These are phyloP conservation scores for Hericium rajendrae DNA, from an alignment of 768 basidiomycete species.

Conservation along the genomic window DNA sequence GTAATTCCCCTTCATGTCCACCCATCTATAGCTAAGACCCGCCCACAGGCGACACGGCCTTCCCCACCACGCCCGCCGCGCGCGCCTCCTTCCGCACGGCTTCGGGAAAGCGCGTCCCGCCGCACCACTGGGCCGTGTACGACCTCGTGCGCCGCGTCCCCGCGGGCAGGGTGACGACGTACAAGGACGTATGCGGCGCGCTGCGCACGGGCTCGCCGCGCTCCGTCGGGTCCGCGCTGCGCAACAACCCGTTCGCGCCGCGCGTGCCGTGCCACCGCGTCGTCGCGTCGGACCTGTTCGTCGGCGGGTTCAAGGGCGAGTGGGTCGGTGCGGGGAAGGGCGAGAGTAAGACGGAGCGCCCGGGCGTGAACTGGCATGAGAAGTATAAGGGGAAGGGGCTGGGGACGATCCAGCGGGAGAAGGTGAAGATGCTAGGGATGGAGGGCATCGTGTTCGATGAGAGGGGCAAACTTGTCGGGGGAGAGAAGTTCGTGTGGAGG, in stretches of 20 bases:
- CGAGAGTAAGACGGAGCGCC: not conserved
- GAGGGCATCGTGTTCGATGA: slow-evolving; percentile 11
- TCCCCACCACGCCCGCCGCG: slow-evolving; percentile 6
- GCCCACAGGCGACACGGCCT: slow-evolving; percentile 6
- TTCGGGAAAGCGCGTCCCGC: slow-evolving; percentile 11
- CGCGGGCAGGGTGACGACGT: slow-evolving; percentile 11
- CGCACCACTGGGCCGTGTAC: slow-evolving; percentile 16
- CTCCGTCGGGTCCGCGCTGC: slow-evolving; percentile 60
- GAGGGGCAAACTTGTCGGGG: slow-evolving; percentile 4
- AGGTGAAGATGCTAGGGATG: slow-evolving; percentile 8
- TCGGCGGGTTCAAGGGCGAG: slow-evolving; percentile 59
- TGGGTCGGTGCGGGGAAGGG: slow-evolving; percentile 24
- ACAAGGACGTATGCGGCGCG: slow-evolving; percentile 28
- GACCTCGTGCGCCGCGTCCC: slow-evolving; percentile 9
- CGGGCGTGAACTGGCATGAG: slow-evolving; percentile 9
- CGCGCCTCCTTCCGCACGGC: slow-evolving; percentile 10
- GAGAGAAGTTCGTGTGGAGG: slow-evolving; percentile 6
- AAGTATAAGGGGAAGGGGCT: slow-evolving; percentile 6
- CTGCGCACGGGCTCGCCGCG: slow-evolving; percentile 50
- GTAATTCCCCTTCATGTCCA: too few species aligned
- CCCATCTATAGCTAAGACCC: too few species aligned
- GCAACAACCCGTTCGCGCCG: slow-evolving; percentile 59
- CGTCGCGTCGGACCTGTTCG: slow-evolving; percentile 47
- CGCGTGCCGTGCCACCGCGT: slow-evolving; percentile 64
- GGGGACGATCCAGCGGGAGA: slow-evolving; percentile 9